Conservation (phyloP, 257 asterid species). For the Buddleja alternifolia region DNA sequence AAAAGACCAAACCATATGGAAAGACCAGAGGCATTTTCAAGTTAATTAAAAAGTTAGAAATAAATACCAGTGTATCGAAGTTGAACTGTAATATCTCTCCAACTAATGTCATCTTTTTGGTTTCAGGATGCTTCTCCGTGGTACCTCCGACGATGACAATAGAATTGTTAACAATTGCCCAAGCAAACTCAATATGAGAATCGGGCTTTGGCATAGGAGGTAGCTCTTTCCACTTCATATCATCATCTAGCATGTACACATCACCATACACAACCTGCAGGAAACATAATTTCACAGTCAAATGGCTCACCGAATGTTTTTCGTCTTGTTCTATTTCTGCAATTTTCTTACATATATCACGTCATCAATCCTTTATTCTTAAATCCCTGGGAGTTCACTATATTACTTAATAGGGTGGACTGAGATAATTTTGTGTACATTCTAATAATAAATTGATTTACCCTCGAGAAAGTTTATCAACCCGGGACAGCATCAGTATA, state of each 20-base stretch:
- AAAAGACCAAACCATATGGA: constrained; percentile 5
- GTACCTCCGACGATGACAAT: constrained; percentile 87
- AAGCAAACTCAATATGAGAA: constrained; percentile 95
- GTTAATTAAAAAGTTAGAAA: constrained; percentile 17
- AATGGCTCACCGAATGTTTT: not conserved
- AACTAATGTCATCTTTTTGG: constrained; percentile 82
- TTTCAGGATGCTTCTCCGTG: constrained; percentile 89
- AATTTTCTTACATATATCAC: not conserved
- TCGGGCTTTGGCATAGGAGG: constrained; percentile 96
- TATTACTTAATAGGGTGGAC: not conserved
- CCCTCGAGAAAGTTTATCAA: not conserved
- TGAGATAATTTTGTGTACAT: not conserved
- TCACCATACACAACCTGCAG: constrained; percentile 80
- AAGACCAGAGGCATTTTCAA: not conserved
- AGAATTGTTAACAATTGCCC: constrained; percentile 76
- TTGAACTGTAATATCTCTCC: constrained; percentile 83
- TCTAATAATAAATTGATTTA: not conserved
- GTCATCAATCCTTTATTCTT: not conserved
- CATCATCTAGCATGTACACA: constrained; percentile 88
- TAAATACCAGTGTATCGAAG: constrained; percentile 64
- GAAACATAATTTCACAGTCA: constrained; percentile 28
- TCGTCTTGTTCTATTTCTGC: not conserved
- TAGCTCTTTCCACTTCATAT: constrained; percentile 82
- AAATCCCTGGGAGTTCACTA: not conserved
- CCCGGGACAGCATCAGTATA: constrained; percentile 18